phyloP scores from a whole-genome alignment of 306 rosid genomes.

The Quercus ilex region DNA sequence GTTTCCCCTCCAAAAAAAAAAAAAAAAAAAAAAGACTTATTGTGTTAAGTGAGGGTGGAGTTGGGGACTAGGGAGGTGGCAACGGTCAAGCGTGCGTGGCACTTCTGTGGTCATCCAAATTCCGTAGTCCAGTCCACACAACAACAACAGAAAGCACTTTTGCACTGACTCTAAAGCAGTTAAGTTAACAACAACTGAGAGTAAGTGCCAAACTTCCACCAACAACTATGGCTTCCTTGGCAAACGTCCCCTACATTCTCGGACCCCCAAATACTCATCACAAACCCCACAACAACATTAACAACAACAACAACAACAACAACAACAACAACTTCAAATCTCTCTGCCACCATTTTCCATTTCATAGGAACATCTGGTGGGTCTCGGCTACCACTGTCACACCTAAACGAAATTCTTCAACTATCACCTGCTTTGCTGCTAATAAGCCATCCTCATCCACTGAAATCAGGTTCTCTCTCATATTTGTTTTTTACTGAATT shows the following conservation, averaged over 20 bases:
- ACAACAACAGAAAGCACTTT: neutral
- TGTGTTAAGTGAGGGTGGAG: neutral
- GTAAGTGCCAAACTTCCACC: neutral
- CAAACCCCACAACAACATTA: neutral
- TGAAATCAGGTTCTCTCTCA: constrained; percentile 58
- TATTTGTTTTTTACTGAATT: neutral
- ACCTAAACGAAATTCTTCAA: constrained; percentile 16
- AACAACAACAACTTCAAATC: neutral
- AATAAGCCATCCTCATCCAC: constrained; percentile 69
- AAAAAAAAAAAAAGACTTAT: no score
- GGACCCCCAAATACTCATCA: constrained; percentile 6
- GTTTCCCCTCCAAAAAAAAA: no score
- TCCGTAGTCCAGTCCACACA: neutral
- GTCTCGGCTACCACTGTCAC: constrained; percentile 15
- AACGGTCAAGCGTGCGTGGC: constrained; percentile 53
- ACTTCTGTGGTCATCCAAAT: constrained; percentile 41
- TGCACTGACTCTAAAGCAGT: neutral
- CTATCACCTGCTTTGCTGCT: constrained; percentile 56
- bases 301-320: neutral
- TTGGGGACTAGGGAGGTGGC: neutral
- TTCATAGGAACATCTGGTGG: neutral
- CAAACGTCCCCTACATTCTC: constrained; percentile 19
- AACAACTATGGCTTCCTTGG: constrained; percentile 33
- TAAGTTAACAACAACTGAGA: neutral
- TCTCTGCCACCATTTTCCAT: neutral